Evolutionary conservation across 306 rosid species (phyloP), one percentile per base, ranked within the genome.

Genomic region (Cucumis melo): DNA sequence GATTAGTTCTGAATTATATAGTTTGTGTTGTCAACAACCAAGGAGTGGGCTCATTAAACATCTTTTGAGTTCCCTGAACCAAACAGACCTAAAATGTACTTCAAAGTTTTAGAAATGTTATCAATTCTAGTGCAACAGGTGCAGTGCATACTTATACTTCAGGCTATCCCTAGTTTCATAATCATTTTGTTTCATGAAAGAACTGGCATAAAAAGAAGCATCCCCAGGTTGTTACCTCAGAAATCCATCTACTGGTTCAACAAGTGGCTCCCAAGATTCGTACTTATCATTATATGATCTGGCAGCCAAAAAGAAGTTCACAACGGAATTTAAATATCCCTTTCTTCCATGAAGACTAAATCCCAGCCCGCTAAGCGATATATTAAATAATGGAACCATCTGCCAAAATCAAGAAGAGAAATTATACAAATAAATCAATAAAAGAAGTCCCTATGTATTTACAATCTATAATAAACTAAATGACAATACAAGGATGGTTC

Each of bases 351-450:
- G 97, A 62, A 90, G 82, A 58, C 86, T 84, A 80, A 87, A 88
- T 75, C 88, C 85, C 75, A 94, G 79, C 78, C 95, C 97, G 83
- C 84, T 86, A 74, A 89, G 80, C 70, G 97, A 94, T 71, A 90
- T 76, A 87, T 94, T 94, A 87, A 90, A 94, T 92, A 94, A 83
- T 51, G 99, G 99, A 87, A 94, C 99, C 99, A 90, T 94, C 99
- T 94, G 96, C 74, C 72, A 75, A 58, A 79, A 34, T 70, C 75
- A 78, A 70, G 61, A 57, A 67, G 53, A 78, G 66, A 83, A 68
- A 80, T 68, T 51, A 80, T 75, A 29, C 55, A 67, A 41, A 62
- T 29, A 59, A 56, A 61, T 20, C 54, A 38, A 41, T 65, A 27
- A 63, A 53, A 53, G 58, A 65, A 36, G 46, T 64, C 72, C n/a